phyloP scores from a whole-genome alignment of 768 basidiomycete genomes.

The Dentipellis sp. region DNA sequence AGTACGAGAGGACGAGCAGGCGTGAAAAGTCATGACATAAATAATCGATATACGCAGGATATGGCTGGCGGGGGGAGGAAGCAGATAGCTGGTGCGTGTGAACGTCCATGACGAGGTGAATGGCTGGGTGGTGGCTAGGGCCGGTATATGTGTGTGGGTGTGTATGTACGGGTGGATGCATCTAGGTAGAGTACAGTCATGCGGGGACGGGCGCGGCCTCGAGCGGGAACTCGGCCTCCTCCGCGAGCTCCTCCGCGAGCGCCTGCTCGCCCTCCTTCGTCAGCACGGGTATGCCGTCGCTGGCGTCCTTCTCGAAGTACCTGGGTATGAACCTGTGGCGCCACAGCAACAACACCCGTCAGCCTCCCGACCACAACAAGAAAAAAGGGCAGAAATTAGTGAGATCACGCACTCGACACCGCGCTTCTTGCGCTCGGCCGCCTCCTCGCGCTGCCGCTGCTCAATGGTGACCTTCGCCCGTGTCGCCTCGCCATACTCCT shows the following conservation, averaged over 20 bases:
- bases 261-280: conserved; percentile 63
- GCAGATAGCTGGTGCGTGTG: no score
- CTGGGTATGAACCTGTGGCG: conserved; percentile 62
- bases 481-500: conserved; percentile 89
- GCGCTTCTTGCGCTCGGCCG: conserved; percentile 77
- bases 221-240: conserved; percentile 14
- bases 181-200: no score
- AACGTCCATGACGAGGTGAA: no score
- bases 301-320: conserved; percentile 68
- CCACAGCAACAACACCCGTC: not conserved
- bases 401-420: conserved; percentile 65
- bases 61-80: no score
- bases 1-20: no score
- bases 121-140: no score
- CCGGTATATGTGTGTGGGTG: no score
- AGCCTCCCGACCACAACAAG: not conserved
- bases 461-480: conserved; percentile 88
- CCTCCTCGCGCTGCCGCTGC: conserved; percentile 85
- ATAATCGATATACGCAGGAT: no score
- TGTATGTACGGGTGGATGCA: no score
- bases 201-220: no score
- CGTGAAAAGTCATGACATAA: no score
- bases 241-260: conserved; percentile 59
- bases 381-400: not conserved
- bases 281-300: conserved; percentile 56